Evolutionary conservation across 2,329 filamentous ascomycete species (phyloP).

Genomic region (Neocucurbitaria cava): DNA sequence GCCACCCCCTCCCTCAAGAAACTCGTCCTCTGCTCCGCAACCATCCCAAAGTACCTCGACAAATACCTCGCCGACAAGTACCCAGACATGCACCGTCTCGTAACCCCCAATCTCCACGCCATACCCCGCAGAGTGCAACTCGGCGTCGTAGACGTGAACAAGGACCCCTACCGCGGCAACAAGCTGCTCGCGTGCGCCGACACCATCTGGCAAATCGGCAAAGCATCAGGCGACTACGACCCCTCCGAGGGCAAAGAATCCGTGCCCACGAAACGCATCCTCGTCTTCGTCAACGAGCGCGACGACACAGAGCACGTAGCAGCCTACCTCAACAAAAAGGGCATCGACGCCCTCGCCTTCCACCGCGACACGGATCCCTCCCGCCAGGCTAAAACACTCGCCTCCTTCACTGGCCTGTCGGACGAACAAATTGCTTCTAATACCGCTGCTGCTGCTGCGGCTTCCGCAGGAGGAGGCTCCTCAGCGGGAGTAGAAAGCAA

Average conservation of each 20-base stretch:
- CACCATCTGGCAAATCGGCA: conserved; percentile 91
- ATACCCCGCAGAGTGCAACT: conserved; percentile 95
- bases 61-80: conserved; percentile 81
- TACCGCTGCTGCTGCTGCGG: background rate
- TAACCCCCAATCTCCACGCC: conserved; percentile 94
- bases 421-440: conserved; percentile 5
- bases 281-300: conserved; percentile 97
- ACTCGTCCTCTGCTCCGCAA: conserved; percentile 92
- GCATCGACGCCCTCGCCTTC: conserved; percentile 85
- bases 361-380: conserved; percentile 83
- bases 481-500: conserved; percentile 17
- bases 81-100: conserved; percentile 82
- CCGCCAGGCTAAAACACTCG: conserved; percentile 77
- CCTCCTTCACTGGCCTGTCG: conserved; percentile 64
- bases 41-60: conserved; percentile 90
- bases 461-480: conserved; percentile 2
- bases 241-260: conserved; percentile 56
- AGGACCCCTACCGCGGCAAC: conserved; percentile 92
- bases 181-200: conserved; percentile 93
- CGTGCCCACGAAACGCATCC: conserved; percentile 78
- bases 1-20: conserved; percentile 82
- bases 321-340: conserved; percentile 79
- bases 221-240: conserved; percentile 63
- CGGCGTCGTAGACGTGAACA: conserved; percentile 88
- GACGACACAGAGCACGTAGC: conserved; percentile 85